Conservation (phyloP, 2,329 filamentous ascomycete species). For the Colletotrichum neosansevieriae region DNA sequence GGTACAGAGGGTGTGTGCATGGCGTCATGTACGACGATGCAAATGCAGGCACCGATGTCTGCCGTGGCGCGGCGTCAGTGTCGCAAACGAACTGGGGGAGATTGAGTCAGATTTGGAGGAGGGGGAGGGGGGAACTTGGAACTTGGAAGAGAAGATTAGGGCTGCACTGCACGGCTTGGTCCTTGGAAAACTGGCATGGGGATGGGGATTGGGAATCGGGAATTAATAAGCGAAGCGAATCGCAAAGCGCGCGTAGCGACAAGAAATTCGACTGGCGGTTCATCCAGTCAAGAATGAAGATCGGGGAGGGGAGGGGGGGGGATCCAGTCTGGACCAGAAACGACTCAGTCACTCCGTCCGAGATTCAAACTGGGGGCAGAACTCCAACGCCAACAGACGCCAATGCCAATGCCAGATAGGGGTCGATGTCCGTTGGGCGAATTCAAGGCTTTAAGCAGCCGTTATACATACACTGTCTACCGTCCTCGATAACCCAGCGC, state of each 20-base stretch:
- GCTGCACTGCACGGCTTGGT: no score
- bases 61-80: conserved; percentile 17
- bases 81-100: conserved; percentile 15
- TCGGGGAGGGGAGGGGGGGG: background rate
- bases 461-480: background rate
- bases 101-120: no score
- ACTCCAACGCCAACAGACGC: background rate
- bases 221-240: background rate
- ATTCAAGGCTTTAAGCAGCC: background rate
- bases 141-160: conserved; percentile 4
- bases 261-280: conserved; percentile 14
- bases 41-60: conserved; percentile 39
- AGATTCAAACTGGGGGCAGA: no score
- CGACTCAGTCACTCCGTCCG: background rate
- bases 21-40: conserved; percentile 35
- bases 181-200: background rate
- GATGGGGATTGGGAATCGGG: background rate
- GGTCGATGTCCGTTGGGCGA: background rate
- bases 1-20: conserved; percentile 28
- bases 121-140: background rate
- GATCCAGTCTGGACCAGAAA: conserved; percentile 13
- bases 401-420: background rate
- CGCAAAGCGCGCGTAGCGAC: conserved; percentile 36
- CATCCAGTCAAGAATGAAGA: conserved; percentile 7
- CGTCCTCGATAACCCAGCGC: background rate